Base-by-base conservation (phyloP, 2,329 filamentous ascomycete genomes). In the Aspergillus puulaauensis region DNA sequence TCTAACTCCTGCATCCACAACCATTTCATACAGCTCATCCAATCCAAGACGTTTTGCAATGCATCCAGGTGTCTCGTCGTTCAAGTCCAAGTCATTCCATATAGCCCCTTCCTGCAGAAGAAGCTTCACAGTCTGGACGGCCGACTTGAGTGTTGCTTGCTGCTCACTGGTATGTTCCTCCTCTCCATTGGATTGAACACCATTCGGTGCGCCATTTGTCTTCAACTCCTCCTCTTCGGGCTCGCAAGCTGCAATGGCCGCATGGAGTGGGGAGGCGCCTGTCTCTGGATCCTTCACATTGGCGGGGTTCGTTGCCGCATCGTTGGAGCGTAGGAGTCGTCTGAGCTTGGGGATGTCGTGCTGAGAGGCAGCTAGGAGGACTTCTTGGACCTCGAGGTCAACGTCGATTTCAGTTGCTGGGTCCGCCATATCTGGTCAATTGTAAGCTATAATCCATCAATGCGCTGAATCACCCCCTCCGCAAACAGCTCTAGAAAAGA, bases 41-140 rank as follows among this genome's bases (percentile, higher is more conserved):
- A 90, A 79, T 0, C 89, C 88, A 23, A 97, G 64, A 46, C 85
- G 72, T 27, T 82, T 80, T 8, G 95, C 95, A 44, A 97, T 79
- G 72, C 93, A 98, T 7, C 92, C 95, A 0, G 95, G 92, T 3
- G 95, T 98, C 80, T 98, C 93, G 67, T 91, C 84, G 66, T 90
- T 88, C 64, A 81, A 77, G 73, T 98, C 91, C 56, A 98, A 80
- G 72, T 97, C 93, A 77, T 99, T 99, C 95, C 95, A 99, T 66
- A 98, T 97, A 11, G 91, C 95, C 33, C 95, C 95, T 65, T 90
- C 89, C 68, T 93, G 83, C 59, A 98, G 86, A 7, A 98, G 82
- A 69, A 95, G 84, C 64, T 85, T 83, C 4, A 97, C 79, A 0
- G 88, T 88, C 52, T 86, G 84, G 55, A 83, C 82, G 3, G 87